Percentiles rank a stretch among this genome's conserved stretches.
These are phyloP conservation scores for Aspergillus tamarii DNA, from an alignment of 2,329 filamentous ascomycete species.

Conservation along the genomic window DNA sequence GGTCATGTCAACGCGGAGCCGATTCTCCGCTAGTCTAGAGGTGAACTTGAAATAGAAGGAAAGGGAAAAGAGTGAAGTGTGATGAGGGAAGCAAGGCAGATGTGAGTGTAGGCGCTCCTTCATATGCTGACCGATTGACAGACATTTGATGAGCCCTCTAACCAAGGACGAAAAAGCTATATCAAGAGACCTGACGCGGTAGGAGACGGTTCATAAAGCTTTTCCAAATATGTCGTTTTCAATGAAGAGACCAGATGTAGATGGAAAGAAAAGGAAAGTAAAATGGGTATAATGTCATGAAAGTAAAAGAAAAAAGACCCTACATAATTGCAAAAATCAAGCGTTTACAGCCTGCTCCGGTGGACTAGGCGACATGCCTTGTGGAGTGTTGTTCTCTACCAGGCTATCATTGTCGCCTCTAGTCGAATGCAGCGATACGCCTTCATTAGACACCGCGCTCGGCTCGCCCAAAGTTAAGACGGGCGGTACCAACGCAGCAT, in stretches of 20 bases:
- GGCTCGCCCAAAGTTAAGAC: constrained; percentile 7
- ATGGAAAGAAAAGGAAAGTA: constrained; percentile 8
- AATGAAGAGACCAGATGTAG: constrained; percentile 7
- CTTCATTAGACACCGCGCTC: constrained; percentile 10
- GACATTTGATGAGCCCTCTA: neutral
- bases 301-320: constrained; percentile 8
- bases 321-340: constrained; percentile 17
- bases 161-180: neutral
- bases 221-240: constrained; percentile 4
- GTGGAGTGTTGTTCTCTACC: constrained; percentile 20
- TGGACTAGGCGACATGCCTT: constrained; percentile 25
- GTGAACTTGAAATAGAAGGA: constrained; percentile 10
- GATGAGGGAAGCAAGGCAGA: constrained; percentile 1
- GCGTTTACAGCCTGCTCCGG: constrained; percentile 34
- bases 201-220: constrained; percentile 5
- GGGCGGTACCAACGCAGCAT: neutral
- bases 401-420: constrained; percentile 9
- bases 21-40: neutral
- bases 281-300: constrained; percentile 19
- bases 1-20: neutral
- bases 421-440: constrained; percentile 6
- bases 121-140: neutral
- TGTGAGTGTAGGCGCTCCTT: neutral
- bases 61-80: constrained; percentile 7
- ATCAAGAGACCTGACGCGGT: neutral